phyloP scores from a whole-genome alignment of 2,329 filamentous ascomycete species.

The Aspergillus nomiae region DNA sequence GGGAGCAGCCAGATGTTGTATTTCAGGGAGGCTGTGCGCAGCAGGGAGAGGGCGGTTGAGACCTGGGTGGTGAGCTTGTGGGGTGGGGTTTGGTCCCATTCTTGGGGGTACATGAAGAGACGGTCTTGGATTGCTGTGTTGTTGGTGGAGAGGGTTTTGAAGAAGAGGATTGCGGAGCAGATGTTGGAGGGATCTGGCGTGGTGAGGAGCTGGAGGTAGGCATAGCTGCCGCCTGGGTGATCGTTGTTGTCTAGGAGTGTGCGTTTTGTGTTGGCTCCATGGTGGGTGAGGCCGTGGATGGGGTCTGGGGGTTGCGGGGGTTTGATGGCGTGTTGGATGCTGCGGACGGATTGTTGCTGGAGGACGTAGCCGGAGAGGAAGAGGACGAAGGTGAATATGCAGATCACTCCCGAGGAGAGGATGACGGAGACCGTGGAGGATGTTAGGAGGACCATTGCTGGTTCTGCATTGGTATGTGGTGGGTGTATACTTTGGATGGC shows the following conservation, averaged over 20 bases:
- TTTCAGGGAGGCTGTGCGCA: constrained; percentile 41
- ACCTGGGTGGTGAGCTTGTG: constrained; percentile 28
- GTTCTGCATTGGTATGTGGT: constrained; percentile 12
- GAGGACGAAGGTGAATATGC: constrained; percentile 76
- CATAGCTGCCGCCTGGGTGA: constrained; percentile 32
- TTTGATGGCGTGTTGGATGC: constrained; percentile 71
- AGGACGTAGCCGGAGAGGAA: constrained; percentile 87
- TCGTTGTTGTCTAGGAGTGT: constrained; percentile 15
- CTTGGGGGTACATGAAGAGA: constrained; percentile 49
- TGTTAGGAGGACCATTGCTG: constrained; percentile 48
- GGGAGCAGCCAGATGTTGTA: constrained; percentile 45
- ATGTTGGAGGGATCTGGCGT: constrained; percentile 46
- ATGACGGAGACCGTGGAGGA: constrained; percentile 48
- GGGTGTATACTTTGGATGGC: not conserved
- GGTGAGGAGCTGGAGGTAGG: constrained; percentile 48
- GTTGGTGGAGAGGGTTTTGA: constrained; percentile 41
- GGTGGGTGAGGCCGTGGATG: constrained; percentile 19
- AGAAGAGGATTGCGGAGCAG: constrained; percentile 49
- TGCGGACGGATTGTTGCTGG: constrained; percentile 80
- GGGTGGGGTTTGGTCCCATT: constrained; percentile 42
- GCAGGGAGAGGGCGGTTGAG: constrained; percentile 37
- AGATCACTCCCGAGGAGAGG: constrained; percentile 55
- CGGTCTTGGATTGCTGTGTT: constrained; percentile 40
- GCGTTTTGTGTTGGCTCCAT: constrained; percentile 22
- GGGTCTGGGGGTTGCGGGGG: constrained; percentile 23